Evolutionary conservation across 371 early-diverging fungal species (phyloP), one percentile per base, ranked within the genome.

Genomic region (Rhizopus sp.): DNA sequence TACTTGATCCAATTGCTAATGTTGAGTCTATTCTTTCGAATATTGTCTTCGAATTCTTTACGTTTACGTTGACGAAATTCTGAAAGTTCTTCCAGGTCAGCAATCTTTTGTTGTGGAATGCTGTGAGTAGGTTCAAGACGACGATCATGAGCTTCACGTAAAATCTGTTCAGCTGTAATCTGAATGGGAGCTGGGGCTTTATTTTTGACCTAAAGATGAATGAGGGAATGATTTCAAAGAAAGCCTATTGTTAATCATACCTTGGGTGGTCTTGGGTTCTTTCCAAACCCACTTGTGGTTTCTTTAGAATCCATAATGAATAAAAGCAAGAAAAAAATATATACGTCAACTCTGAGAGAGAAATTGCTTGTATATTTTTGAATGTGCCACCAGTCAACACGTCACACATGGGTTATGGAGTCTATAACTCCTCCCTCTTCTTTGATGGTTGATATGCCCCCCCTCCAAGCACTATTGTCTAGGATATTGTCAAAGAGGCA

Each of bases 121-220:
- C 76, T 78, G 62, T 83, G 79, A 10, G 83, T 82, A 13, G 87
- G 75, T 65, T 93, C 96, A 4, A 80, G 59, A 56, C 89, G 90
- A 42, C 93, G 88, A 65, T 94, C 95, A 60, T 89, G 88, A 15
- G 96, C 94, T 77, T 98, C 99, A 31, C 96, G 88, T 16, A 98
- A 83, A 55, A 98, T 89, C 80, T 98, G 98, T 79, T 98, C 99
- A 9, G 99, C 99, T 29, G 98, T 97, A 74, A 98, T 97, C 70
- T 98, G 99, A n/a, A 97, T 83, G n/a, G 92, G 88, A 29, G 97
- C 97, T 4, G 97, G 88, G 71, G 88, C 92, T 84, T 98, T 98
- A 81, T 98, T 96, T 77, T 96, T 96, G 80, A 97, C 95, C 92
- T 92, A 62, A 17, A 30, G n/a, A 13, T 7, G 41, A 16, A 32